Conservation (phyloP, 1,284 basidiomycete species). For the Melampsora americana region DNA sequence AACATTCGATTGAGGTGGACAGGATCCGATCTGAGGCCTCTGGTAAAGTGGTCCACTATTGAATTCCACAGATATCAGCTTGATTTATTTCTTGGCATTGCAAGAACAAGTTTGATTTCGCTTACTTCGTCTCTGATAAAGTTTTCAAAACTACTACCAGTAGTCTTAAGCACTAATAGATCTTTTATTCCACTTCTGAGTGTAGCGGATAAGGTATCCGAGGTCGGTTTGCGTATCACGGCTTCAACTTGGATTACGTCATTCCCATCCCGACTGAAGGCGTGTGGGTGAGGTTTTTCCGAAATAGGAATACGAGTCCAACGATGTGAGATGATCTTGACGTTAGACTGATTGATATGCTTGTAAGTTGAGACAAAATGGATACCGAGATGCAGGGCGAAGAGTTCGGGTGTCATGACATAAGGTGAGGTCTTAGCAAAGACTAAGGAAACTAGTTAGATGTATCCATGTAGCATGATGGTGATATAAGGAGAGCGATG, state of each 20-base stretch:
- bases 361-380: constrained; percentile 80
- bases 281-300: constrained; percentile 65
- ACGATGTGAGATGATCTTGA: constrained; percentile 75
- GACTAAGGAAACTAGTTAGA: constrained; percentile 58
- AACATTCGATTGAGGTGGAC: constrained; percentile 51
- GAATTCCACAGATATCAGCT: neutral
- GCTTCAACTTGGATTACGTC: constrained; percentile 70
- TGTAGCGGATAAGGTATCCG: constrained; percentile 59
- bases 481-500: constrained; percentile 46
- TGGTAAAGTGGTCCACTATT: constrained; percentile 44
- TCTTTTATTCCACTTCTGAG: constrained; percentile 71
- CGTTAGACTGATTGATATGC: constrained; percentile 62
- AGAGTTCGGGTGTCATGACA: constrained; percentile 74
- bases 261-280: constrained; percentile 83
- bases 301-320: constrained; percentile 76
- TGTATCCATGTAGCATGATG: neutral
- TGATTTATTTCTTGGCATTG: constrained; percentile 60
- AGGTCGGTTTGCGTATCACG: constrained; percentile 61
- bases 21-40: constrained; percentile 52
- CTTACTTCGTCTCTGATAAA: constrained; percentile 72
- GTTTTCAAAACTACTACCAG: constrained; percentile 77
- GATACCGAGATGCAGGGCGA: constrained; percentile 78
- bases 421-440: constrained; percentile 82
- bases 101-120: neutral
- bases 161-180: constrained; percentile 82